A percentile compares a stretch with the other conserved stretches of the same genome.
These are phyloP conservation scores for Phyllosticta citrichinensis DNA, from an alignment of 2,329 filamentous ascomycete genomes.

Conservation along the genomic window DNA sequence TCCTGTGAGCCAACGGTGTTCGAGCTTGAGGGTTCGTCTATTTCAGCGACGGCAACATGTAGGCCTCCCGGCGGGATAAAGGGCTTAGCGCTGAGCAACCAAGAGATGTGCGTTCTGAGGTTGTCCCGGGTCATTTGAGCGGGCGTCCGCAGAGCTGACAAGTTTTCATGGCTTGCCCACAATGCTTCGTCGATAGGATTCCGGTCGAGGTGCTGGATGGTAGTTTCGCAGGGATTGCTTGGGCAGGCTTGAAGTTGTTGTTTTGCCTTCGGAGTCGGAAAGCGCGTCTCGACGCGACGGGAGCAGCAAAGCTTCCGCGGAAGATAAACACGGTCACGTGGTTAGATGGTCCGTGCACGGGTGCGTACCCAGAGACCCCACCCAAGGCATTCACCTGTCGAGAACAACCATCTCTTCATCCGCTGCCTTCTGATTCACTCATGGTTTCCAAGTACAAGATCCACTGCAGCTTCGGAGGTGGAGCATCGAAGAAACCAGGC, in stretches of 20 bases:
- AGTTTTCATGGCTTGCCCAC: neutral
- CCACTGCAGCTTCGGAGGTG: too few species aligned
- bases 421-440: too few species aligned
- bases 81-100: conserved; percentile 37
- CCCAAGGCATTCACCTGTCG: too few species aligned
- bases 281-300: neutral
- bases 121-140: conserved; percentile 39
- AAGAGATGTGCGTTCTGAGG: conserved; percentile 37
- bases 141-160: neutral
- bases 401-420: too few species aligned
- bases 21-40: conserved; percentile 13
- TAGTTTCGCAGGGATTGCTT: neutral
- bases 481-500: too few species aligned
- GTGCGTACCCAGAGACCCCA: too few species aligned
- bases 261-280: neutral
- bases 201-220: neutral
- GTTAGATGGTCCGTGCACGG: neutral
- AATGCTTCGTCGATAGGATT: neutral
- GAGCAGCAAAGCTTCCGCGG: neutral
- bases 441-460: too few species aligned
- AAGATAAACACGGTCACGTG: neutral
- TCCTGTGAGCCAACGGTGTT: conserved; percentile 18
- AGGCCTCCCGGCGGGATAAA: conserved; percentile 27
- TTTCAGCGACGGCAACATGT: neutral
- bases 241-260: neutral